Conservation (phyloP, 495 filamentous ascomycete species). For the Penicillium parvum region DNA sequence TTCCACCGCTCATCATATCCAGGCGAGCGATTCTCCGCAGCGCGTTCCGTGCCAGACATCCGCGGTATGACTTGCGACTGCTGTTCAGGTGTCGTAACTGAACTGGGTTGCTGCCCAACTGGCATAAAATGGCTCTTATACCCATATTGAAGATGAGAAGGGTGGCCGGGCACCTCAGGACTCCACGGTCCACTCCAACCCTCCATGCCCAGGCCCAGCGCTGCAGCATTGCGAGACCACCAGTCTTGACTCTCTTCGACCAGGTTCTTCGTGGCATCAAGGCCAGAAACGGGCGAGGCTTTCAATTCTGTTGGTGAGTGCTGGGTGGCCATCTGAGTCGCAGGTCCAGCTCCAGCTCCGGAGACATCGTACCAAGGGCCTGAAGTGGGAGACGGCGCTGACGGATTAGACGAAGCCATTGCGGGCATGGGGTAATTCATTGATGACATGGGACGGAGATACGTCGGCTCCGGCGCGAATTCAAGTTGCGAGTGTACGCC, state of each 20-base stretch:
- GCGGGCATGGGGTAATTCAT: conserved; percentile 16
- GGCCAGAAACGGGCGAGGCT: conserved; percentile 33
- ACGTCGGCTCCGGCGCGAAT: conserved; percentile 32
- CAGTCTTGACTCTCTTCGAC: conserved; percentile 56
- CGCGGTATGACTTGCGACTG: conserved; percentile 1
- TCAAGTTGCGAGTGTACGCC: conserved; percentile 20
- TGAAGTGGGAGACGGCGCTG: conserved; percentile 4
- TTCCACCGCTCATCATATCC: conserved; percentile 15
- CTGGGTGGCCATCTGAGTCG: too few relatives aligned
- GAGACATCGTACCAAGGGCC: conserved; percentile 29
- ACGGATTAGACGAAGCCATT: conserved; percentile 12
- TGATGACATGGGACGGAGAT: conserved; percentile 29
- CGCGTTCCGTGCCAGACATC: conserved; percentile 1
- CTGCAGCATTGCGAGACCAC: conserved; percentile 51
- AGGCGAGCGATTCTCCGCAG: conserved; percentile 2
- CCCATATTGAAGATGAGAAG: conserved; percentile 9
- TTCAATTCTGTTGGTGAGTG: conserved; percentile 20
- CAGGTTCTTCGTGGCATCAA: conserved; percentile 45
- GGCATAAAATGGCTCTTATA: conserved; percentile 6
- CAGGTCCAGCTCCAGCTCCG: conserved; percentile 11
- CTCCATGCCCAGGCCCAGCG: conserved; percentile 42
- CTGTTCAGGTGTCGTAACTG: conserved; percentile 3
- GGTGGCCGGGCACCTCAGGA: neutral
- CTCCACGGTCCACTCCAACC: conserved; percentile 39
- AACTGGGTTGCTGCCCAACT: conserved; percentile 9